phyloP scores from a whole-genome alignment of 1,284 basidiomycete genomes.

The Neolentinus lepideus region DNA sequence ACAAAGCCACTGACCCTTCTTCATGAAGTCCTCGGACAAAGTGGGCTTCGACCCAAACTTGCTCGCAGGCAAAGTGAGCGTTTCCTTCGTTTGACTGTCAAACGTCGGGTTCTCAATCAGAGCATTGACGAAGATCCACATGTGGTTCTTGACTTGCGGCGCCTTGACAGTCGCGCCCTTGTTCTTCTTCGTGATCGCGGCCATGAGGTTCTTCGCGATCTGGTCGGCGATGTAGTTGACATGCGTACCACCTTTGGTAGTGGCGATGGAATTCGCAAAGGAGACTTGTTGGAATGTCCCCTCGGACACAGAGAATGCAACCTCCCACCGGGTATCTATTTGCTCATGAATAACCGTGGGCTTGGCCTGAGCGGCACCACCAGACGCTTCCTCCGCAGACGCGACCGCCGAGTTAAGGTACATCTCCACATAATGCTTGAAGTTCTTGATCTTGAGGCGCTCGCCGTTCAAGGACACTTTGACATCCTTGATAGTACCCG shows the following conservation, averaged over 20 bases:
- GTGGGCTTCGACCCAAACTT: conserved; percentile 89
- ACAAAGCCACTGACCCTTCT: conserved; percentile 63
- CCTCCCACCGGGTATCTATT: conserved; percentile 84
- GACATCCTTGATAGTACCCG: conserved; percentile 89
- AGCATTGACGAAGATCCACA: conserved; percentile 98
- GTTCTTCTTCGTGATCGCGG: conserved; percentile 92
- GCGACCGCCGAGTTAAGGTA: conserved; percentile 75
- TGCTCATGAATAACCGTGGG: conserved; percentile 81
- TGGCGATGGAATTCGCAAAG: conserved; percentile 97
- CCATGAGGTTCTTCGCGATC: conserved; percentile 78
- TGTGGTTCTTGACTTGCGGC: conserved; percentile 93
- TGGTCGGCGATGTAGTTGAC: conserved; percentile 87
- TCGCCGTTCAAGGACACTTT: conserved; percentile 95
- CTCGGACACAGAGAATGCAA: conserved; percentile 92
- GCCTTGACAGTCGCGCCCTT: conserved; percentile 91
- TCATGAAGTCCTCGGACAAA: conserved; percentile 90
- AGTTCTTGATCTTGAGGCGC: conserved; percentile 88
- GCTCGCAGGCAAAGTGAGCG: conserved; percentile 79
- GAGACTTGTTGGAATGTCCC: conserved; percentile 92
- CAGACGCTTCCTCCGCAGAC: conserved; percentile 56
- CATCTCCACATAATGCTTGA: conserved; percentile 98
- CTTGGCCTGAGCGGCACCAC: conserved; percentile 72
- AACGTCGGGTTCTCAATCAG: conserved; percentile 98
- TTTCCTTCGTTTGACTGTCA: conserved; percentile 99
- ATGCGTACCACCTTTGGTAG: conserved; percentile 95